Evolutionary conservation across 306 rosid species (phyloP).

Genomic region (Corylus americana): DNA sequence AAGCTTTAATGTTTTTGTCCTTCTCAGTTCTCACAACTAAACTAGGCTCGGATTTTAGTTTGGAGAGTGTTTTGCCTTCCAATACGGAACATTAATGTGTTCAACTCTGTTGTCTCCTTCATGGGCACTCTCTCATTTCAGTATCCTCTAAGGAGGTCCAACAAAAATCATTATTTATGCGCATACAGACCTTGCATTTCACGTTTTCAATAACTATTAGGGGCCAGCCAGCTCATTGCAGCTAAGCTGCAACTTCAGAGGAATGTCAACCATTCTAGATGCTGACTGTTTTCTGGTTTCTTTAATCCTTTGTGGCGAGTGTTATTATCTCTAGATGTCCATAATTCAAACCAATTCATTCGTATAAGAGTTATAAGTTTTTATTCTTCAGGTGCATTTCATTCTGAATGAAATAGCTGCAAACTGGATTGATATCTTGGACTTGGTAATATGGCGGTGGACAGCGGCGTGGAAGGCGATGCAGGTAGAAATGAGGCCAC

Average conservation of each 20-base stretch:
- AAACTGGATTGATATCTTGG: neutral
- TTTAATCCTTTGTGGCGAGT: neutral
- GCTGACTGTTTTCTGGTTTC: neutral
- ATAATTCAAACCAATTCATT: neutral
- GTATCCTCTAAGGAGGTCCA: no score
- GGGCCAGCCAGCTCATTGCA: no score
- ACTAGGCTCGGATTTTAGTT: no score
- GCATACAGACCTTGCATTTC: neutral
- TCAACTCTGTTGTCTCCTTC: neutral
- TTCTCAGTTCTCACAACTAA: no score
- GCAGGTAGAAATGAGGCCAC: neutral
- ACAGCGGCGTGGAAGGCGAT: neutral
- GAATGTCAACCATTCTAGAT: neutral
- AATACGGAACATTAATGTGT: no score
- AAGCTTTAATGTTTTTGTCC: no score
- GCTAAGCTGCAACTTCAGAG: neutral
- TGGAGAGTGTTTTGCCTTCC: no score
- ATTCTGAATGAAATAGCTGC: no score
- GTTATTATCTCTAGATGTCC: neutral
- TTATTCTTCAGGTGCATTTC: neutral
- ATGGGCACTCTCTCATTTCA: no score
- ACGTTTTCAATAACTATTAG: neutral
- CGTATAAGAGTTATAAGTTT: no score
- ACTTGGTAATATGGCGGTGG: constrained; percentile 24
- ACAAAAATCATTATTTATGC: no score